Evolutionary conservation across 305 asterid species (phyloP).

Genomic region (Fraxinus latifolia): DNA sequence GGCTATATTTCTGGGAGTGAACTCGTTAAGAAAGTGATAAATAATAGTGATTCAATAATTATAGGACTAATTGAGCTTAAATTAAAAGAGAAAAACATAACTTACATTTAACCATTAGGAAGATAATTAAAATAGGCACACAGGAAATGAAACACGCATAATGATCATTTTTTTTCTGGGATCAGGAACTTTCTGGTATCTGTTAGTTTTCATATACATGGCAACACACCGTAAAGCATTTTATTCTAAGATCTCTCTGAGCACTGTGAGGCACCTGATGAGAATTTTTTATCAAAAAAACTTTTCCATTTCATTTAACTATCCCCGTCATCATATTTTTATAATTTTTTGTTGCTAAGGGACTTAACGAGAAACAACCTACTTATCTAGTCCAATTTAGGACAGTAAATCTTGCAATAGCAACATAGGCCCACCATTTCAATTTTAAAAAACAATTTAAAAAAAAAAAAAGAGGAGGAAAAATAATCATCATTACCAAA

Average conservation of each 20-base stretch:
- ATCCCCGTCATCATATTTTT: not conserved
- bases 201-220: not conserved
- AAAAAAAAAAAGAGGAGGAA: not conserved
- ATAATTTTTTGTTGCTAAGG: not conserved
- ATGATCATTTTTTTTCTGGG: not conserved
- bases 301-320: not conserved
- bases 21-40: not conserved
- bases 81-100: not conserved
- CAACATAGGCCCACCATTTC: not conserved
- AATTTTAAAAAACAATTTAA: not conserved
- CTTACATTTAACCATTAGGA: not conserved
- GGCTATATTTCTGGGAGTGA: not conserved
- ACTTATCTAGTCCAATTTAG: not conserved
- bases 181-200: not conserved
- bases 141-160: not conserved
- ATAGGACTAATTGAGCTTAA: not conserved
- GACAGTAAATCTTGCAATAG: not conserved
- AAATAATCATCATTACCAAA: not conserved
- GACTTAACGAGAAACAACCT: not conserved
- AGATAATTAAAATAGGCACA: not conserved
- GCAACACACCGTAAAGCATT: not conserved
- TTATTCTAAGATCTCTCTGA: not conserved
- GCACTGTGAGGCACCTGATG: not conserved
- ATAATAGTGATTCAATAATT: not conserved
- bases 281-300: not conserved